Conservation (phyloP, 495 filamentous ascomycete species). For the Cercophora samala region DNA sequence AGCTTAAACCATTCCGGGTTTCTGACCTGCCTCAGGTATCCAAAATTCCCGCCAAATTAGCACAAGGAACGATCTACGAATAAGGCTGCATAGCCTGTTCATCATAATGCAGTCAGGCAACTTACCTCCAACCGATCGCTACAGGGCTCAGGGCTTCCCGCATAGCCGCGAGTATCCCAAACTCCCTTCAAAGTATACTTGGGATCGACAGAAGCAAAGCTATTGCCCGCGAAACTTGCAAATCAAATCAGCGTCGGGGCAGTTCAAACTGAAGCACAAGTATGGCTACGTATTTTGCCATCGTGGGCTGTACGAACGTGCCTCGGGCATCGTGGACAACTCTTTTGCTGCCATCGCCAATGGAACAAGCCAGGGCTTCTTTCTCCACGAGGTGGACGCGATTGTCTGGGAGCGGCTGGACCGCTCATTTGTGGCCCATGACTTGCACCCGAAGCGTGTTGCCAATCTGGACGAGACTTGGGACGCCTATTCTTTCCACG, state of each 20-base stretch:
- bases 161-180: not conserved
- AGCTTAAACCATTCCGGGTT: no score
- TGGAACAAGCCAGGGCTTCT: not conserved
- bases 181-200: not conserved
- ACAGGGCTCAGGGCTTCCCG: not conserved
- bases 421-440: not conserved
- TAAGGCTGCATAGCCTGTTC: no score
- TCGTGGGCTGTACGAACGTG: conserved; percentile 7
- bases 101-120: no score
- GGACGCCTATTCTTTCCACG: not conserved
- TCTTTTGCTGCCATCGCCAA: conserved; percentile 2
- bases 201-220: not conserved
- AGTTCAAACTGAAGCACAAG: not conserved
- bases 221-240: conserved; percentile 1
- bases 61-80: no score
- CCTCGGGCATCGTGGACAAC: not conserved
- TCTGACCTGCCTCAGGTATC: no score
- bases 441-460: not conserved
- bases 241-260: not conserved
- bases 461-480: not conserved
- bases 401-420: not conserved
- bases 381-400: not conserved
- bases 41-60: no score
- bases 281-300: not conserved
- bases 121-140: no score